These are phyloP conservation scores for Tubosaeta sp. DNA, from an alignment of 768 basidiomycete genomes.

Conservation along the genomic window DNA sequence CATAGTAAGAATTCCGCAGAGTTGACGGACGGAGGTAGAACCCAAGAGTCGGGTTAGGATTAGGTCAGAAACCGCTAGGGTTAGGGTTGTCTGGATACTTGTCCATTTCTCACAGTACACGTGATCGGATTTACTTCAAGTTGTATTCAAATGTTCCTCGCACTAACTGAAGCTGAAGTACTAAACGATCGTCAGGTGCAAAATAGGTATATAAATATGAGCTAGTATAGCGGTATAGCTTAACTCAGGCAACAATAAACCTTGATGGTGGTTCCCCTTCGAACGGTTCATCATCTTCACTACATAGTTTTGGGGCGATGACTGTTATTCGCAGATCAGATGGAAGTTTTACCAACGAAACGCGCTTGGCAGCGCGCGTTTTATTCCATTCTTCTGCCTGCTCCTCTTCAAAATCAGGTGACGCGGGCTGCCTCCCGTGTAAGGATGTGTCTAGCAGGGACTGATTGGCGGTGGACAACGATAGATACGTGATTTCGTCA, in stretches of 20 bases:
- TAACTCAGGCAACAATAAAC: background rate
- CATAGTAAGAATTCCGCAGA: slow-evolving; percentile 9
- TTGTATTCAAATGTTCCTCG: no score
- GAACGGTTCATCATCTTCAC: slow-evolving; percentile 1
- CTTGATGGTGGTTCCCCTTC: slow-evolving; percentile 8
- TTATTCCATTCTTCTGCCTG: slow-evolving; percentile 88
- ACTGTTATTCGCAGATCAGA: slow-evolving; percentile 39
- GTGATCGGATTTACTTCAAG: no score
- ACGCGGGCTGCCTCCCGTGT: slow-evolving; percentile 46
- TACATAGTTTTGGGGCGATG: slow-evolving; percentile 17
- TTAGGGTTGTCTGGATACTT: slow-evolving; percentile 13
- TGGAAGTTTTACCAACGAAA: slow-evolving; percentile 75
- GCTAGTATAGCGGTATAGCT: slow-evolving; percentile 2
- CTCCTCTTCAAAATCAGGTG: slow-evolving; percentile 50
- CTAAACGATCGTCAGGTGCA: background rate
- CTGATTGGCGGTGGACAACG: slow-evolving; percentile 15
- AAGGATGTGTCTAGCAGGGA: slow-evolving; percentile 20
- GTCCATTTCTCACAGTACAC: no score
- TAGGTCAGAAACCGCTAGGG: slow-evolving; percentile 17
- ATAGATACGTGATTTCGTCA: slow-evolving; percentile 24
- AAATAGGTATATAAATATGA: slow-evolving; percentile 7
- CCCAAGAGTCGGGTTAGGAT: slow-evolving; percentile 34
- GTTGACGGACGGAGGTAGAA: slow-evolving; percentile 13
- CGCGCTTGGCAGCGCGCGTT: slow-evolving; percentile 80
- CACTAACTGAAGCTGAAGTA: no score